phyloP scores from a whole-genome alignment of 352 stramenopile species.

The Pythium pectinolyticum region DNA sequence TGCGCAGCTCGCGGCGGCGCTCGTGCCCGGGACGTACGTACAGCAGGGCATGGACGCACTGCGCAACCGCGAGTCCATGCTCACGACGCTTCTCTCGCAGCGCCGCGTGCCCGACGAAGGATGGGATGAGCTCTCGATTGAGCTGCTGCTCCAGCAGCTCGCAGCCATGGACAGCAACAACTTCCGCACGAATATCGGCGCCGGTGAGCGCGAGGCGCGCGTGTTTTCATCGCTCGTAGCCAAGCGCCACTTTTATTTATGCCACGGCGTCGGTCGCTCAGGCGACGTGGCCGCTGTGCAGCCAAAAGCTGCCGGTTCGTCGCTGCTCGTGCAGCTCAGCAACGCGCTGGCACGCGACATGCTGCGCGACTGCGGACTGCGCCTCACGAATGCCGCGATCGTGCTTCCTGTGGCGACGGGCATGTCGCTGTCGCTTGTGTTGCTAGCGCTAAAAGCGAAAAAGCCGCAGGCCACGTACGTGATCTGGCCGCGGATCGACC shows the following conservation, averaged over 20 bases:
- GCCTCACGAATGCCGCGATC: slow-evolving; percentile 67
- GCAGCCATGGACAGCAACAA: slow-evolving; percentile 96
- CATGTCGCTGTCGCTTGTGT: slow-evolving; percentile 93
- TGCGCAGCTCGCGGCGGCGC: slow-evolving; percentile 46
- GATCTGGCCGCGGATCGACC: slow-evolving; percentile 96
- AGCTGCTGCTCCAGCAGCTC: slow-evolving; percentile 85
- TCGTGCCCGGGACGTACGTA: slow-evolving; percentile 73
- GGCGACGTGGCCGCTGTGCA: slow-evolving; percentile 98
- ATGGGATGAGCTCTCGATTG: slow-evolving; percentile 89
- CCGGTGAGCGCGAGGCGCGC: slow-evolving; percentile 96
- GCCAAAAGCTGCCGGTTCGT: slow-evolving; percentile 98
- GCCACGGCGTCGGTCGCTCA: slow-evolving; percentile 96
- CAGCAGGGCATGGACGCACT: slow-evolving; percentile 73
- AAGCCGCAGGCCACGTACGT: slow-evolving; percentile 72
- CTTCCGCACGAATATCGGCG: slow-evolving; percentile 89
- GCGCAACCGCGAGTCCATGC: slow-evolving; percentile 56
- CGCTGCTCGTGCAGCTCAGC: slow-evolving; percentile 93
- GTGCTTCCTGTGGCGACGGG: slow-evolving; percentile 97
- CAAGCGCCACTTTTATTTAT: slow-evolving; percentile 91
- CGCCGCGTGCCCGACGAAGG: slow-evolving; percentile 81
- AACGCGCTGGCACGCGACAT: slow-evolving; percentile 91
- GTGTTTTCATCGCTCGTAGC: slow-evolving; percentile 82
- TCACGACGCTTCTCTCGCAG: slow-evolving; percentile 84
- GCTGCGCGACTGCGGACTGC: slow-evolving; percentile 81
- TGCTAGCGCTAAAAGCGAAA: slow-evolving; percentile 80